phyloP scores from a whole-genome alignment of 805 yeast species.

The Komagataella pastoris region DNA sequence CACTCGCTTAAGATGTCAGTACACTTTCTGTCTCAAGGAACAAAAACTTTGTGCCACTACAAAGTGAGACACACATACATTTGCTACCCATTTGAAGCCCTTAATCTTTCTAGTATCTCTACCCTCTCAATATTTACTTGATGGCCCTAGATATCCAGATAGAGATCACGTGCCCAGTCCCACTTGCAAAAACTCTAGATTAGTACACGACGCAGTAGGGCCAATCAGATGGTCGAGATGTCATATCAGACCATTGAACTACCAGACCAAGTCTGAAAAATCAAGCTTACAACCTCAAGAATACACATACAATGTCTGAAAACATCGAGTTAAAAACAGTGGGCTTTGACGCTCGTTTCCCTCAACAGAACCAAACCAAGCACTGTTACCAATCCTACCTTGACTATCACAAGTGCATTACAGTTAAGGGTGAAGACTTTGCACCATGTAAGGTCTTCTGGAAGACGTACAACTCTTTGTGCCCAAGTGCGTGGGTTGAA shows the following conservation, averaged over 20 bases:
- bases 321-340: constrained; percentile 40
- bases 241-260: not conserved
- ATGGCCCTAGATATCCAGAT: not conserved
- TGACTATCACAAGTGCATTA: constrained; percentile 95
- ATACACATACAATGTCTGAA: constrained; percentile 18
- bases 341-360: constrained; percentile 89
- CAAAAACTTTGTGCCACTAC: not conserved
- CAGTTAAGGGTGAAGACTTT: constrained; percentile 94
- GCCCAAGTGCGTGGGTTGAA: constrained; percentile 78
- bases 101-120: not conserved
- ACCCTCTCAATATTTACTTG: too few relatives aligned
- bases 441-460: constrained; percentile 94
- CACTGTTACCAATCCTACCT: constrained; percentile 98
- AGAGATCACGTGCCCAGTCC: not conserved
- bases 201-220: not conserved
- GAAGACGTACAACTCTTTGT: constrained; percentile 77
- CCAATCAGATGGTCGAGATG: not conserved
- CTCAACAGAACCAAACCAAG: constrained; percentile 93
- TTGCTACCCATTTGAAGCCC: not conserved
- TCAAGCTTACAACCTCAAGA: not conserved
- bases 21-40: not conserved
- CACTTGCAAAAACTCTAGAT: not conserved
- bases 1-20: constrained; percentile 8
- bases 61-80: not conserved
- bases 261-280: not conserved